A percentile compares a stretch with the other conserved stretches of the same genome.
phyloP scores from a whole-genome alignment of 768 basidiomycete genomes.

The Leucocoprinus leucothites region DNA sequence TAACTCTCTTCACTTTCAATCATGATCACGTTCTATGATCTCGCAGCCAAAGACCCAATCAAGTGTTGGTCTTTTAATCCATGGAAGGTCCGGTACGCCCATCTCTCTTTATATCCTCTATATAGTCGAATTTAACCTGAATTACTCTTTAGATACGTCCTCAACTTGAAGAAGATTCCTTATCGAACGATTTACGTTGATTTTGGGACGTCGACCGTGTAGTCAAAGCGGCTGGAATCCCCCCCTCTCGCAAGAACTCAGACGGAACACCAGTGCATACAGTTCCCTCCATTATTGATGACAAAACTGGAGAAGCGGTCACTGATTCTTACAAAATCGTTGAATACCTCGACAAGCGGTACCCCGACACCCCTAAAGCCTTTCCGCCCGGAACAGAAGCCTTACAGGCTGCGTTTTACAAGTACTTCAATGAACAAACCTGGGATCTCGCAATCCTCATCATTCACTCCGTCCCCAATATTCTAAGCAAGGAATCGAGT shows the following conservation, averaged over 20 bases:
- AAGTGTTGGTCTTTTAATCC: slow-evolving; percentile 30
- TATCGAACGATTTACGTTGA: slow-evolving; percentile 52
- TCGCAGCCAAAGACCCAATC: slow-evolving; percentile 22
- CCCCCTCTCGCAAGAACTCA: slow-evolving; percentile 27
- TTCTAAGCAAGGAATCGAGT: neutral
- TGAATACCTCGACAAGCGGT: slow-evolving; percentile 42
- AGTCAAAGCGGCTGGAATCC: slow-evolving; percentile 32
- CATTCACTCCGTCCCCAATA: neutral
- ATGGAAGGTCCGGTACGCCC: slow-evolving; percentile 25
- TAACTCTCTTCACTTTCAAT: too few relatives aligned
- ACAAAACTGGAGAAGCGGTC: slow-evolving; percentile 35
- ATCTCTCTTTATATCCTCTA: slow-evolving; percentile 4
- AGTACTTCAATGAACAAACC: neutral
- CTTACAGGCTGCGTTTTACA: slow-evolving; percentile 26
- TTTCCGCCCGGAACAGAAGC: slow-evolving; percentile 28
- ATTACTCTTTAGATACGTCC: slow-evolving; percentile 24
- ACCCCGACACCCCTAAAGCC: slow-evolving; percentile 31
- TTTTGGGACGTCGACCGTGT: slow-evolving; percentile 40
- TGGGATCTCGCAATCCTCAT: neutral
- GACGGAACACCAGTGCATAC: slow-evolving; percentile 38
- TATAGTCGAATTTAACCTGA: neutral
- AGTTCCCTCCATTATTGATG: slow-evolving; percentile 49
- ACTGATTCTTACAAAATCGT: too few relatives aligned
- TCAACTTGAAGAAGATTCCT: slow-evolving; percentile 34
- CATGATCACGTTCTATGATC: slow-evolving; percentile 36